Evolutionary conservation across 306 rosid genomes (phyloP).

Genomic region (Rosa chinensis): DNA sequence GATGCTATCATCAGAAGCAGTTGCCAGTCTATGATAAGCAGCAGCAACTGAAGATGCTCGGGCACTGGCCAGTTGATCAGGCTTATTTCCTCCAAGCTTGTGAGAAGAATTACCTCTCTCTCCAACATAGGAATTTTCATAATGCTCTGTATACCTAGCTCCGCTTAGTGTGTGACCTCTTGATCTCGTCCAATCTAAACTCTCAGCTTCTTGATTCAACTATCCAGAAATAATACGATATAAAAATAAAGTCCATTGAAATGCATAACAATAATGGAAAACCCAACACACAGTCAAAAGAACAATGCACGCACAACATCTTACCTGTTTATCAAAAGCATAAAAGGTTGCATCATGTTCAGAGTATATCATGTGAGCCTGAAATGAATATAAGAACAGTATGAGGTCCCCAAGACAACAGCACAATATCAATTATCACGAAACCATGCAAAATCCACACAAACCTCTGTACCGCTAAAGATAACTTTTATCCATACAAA

Average conservation of each 20-base stretch:
- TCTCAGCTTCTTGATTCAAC: conserved; percentile 85
- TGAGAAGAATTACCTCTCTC: conserved; percentile 45
- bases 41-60: conserved; percentile 78
- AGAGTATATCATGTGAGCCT: conserved; percentile 90
- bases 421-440: neutral
- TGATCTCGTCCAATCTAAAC: conserved; percentile 93
- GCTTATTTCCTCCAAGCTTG: conserved; percentile 75
- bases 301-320: neutral
- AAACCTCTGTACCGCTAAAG: neutral
- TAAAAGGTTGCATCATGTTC: conserved; percentile 86
- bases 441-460: conserved; percentile 4
- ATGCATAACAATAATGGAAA: conserved; percentile 15
- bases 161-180: conserved; percentile 71
- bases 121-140: conserved; percentile 36
- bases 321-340: conserved; percentile 85
- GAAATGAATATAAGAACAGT: conserved; percentile 31
- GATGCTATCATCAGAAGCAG: conserved; percentile 36
- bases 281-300: conserved; percentile 1
- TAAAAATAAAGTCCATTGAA: conserved; percentile 14
- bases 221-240: conserved; percentile 38
- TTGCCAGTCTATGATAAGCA: conserved; percentile 60
- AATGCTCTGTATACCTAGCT: conserved; percentile 41
- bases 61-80: conserved; percentile 51
- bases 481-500: neutral
- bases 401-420: conserved; percentile 25